Evolutionary conservation across 768 basidiomycete genomes (phyloP).

Genomic region (Lactarius evosmus): DNA sequence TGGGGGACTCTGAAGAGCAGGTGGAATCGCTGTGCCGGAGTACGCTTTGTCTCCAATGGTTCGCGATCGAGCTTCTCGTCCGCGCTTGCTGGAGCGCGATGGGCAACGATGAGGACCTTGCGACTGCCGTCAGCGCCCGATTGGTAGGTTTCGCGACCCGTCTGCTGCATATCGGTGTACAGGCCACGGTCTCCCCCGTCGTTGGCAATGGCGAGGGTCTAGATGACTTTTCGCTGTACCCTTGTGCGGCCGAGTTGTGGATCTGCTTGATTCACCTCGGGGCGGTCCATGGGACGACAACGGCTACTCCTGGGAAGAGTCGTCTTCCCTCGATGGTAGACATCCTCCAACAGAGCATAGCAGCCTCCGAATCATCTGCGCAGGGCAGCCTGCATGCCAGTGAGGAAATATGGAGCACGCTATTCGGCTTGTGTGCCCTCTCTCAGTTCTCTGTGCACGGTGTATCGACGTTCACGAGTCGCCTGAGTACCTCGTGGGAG

Average conservation of each 20-base stretch:
- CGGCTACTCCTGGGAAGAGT: slow-evolving; percentile 19
- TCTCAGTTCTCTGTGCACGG: slow-evolving; percentile 74
- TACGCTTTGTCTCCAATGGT: slow-evolving; percentile 22
- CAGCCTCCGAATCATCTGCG: slow-evolving; percentile 29
- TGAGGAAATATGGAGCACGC: slow-evolving; percentile 69
- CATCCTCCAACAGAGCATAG: slow-evolving; percentile 38
- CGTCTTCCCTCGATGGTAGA: slow-evolving; percentile 45
- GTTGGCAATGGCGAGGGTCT: slow-evolving; percentile 34
- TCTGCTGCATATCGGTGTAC: slow-evolving; percentile 54
- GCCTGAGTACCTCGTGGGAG: slow-evolving; percentile 62
- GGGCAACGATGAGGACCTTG: slow-evolving; percentile 12
- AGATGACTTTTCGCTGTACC: slow-evolving; percentile 39
- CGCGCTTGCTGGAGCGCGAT: slow-evolving; percentile 9
- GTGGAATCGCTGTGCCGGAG: not conserved
- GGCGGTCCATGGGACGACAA: slow-evolving; percentile 23
- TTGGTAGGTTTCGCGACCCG: slow-evolving; percentile 26
- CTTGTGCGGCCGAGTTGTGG: slow-evolving; percentile 66
- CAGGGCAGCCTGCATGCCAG: slow-evolving; percentile 42
- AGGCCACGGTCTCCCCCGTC: slow-evolving; percentile 43
- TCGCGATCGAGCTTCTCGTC: slow-evolving; percentile 23
- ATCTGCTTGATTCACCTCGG: slow-evolving; percentile 57
- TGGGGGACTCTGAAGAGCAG: slow-evolving; percentile 8
- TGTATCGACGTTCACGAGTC: slow-evolving; percentile 37
- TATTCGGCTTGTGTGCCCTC: slow-evolving; percentile 67
- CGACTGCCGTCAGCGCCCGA: slow-evolving; percentile 10